Percentiles rank a stretch among this genome's conserved stretches.
Conservation (phyloP, 2,329 filamentous ascomycete genomes). For the Ambrosiella cleistominuta region DNA sequence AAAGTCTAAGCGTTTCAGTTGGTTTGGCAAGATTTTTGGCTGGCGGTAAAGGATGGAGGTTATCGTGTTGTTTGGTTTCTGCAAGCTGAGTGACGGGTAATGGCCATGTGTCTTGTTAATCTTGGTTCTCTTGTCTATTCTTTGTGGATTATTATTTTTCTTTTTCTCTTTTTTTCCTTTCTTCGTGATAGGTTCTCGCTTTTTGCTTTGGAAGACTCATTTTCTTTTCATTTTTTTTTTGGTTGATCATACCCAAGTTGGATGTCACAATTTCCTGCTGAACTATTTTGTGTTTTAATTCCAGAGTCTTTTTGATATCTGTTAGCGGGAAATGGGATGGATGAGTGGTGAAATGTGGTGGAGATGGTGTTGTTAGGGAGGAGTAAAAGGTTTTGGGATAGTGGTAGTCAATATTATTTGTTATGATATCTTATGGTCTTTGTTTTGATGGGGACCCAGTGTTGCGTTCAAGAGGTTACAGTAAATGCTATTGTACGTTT, state of each 20-base stretch:
- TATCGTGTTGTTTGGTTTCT: neutral
- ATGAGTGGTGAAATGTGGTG: neutral
- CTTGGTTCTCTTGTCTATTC: neutral
- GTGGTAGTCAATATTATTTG: neutral
- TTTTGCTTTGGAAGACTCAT: neutral
- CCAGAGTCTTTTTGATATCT: neutral
- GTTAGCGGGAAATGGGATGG: neutral
- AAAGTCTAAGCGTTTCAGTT: slow-evolving; percentile 11
- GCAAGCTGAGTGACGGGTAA: neutral
- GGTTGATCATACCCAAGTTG: slow-evolving; percentile 13
- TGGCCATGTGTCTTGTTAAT: slow-evolving; percentile 2
- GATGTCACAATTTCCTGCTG: slow-evolving; percentile 7
- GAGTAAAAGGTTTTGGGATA: neutral
- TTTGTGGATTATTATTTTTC: neutral
- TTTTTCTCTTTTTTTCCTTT: neutral
- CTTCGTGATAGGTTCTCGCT: neutral
- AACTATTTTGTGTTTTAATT: slow-evolving; percentile 2
- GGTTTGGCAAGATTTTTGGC: slow-evolving; percentile 9
- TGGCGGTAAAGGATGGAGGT: slow-evolving; percentile 7
- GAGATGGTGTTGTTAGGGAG: neutral
- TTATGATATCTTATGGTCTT: neutral
- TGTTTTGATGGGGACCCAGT: no score
- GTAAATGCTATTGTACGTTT: no score
- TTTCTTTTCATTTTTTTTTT: slow-evolving; percentile 9
- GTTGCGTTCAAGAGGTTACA: no score